phyloP scores from a whole-genome alignment of 1,284 basidiomycete genomes.

The Athelia sp. region DNA sequence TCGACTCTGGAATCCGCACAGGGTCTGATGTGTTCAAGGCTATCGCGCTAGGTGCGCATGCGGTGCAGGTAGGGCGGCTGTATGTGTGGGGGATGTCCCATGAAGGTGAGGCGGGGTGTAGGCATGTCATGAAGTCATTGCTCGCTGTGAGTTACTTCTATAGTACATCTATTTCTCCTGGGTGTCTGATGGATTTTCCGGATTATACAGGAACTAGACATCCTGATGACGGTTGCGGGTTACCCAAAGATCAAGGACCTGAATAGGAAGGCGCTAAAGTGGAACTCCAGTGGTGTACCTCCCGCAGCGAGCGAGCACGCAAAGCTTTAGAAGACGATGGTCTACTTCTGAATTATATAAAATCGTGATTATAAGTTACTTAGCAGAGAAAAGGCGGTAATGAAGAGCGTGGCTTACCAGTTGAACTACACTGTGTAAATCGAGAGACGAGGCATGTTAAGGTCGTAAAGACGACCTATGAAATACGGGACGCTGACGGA shows the following conservation, averaged over 20 bases:
- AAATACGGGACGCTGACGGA: too few species aligned
- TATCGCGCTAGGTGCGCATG: conserved; percentile 41
- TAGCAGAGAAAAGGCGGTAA: too few species aligned
- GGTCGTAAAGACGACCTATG: too few species aligned
- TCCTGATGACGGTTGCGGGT: conserved; percentile 46
- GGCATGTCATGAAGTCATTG: conserved; percentile 56
- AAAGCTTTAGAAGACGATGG: conserved; percentile 10
- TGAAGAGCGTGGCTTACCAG: too few species aligned
- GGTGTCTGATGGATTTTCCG: neutral
- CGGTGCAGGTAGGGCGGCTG: conserved; percentile 39
- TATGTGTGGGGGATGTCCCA: conserved; percentile 50
- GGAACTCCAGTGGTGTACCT: conserved; percentile 31
- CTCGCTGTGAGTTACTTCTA: conserved; percentile 5
- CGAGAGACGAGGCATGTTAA: too few species aligned
- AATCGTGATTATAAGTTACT: too few species aligned
- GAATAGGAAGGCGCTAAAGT: conserved; percentile 31
- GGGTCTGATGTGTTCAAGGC: conserved; percentile 59
- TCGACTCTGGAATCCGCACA: conserved; percentile 55
- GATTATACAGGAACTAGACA: conserved; percentile 43
- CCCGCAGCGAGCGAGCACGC: conserved; percentile 33
- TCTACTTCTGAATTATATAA: too few species aligned
- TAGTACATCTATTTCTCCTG: neutral
- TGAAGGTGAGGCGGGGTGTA: conserved; percentile 40
- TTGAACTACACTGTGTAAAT: too few species aligned
- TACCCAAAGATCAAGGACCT: conserved; percentile 39